Evolutionary conservation across 441 rosid species (phyloP), one percentile per base, ranked within the genome.

Genomic region (Adansonia gregorii): DNA sequence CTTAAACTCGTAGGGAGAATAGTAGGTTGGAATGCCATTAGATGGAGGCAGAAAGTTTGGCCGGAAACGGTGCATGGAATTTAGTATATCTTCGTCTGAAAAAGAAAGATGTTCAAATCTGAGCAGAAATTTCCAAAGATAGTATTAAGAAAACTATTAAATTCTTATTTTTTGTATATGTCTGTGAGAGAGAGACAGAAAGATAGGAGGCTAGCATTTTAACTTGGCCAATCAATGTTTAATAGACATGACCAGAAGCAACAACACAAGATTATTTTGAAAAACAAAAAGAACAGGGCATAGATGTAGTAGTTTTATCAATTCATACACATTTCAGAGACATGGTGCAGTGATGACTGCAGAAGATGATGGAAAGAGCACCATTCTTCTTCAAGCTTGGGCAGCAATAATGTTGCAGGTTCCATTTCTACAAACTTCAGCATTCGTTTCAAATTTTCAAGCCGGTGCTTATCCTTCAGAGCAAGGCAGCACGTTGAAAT

Each of bases 301-400:
- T 59, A 45, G 54, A 20, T 9, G n/a, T 24, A 43, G 73, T 17
- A 65, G 78, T 46, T 22, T 45, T 80, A 49, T 63, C 74, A 58
- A 80, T 73, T 55, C 91, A 69, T 88, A 94, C 98, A 93, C 82
- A 87, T 84, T 76, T 93, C 97, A 75, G 91, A 88, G 63, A 91
- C 88, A 67, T 92, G 90, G 80, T 86, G 87, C 48, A 95, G 85
- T 4, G 99, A 89, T 61, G 97, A 89, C 76, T 82, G 95, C 80
- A 86, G 74, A 82, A 93, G 90, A 83, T 91, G 80, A 87, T 95
- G 99, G 84, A 86, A 84, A 74, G 83, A 83, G 87, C 99, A 95
- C 98, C 99, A 95, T 75, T 90, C 94, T 88, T 92, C 91, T 87
- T 95, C 99, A 78, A 89, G 83, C 85, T 83, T 85, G 49, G 89